Percentiles rank a stretch among this genome's conserved stretches.
Conservation (phyloP, 805 yeast species). For the Cyberlindnera americana region DNA sequence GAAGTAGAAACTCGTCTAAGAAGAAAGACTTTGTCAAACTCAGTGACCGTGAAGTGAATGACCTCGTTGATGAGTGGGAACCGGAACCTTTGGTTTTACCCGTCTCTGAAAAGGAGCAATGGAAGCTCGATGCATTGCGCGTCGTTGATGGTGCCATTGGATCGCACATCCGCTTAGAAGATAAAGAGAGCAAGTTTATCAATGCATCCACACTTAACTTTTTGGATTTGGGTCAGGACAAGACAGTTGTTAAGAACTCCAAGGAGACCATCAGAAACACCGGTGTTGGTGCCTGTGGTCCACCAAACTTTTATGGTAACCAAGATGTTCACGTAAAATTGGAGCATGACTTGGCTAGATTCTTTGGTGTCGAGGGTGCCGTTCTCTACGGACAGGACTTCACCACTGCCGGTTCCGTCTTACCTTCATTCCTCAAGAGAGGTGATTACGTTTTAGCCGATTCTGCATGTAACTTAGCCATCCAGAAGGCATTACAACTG, state of each 20-base stretch:
- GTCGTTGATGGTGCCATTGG: slow-evolving; percentile 51
- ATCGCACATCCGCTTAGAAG: slow-evolving; percentile 24
- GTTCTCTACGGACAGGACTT: slow-evolving; percentile 93
- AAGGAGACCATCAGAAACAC: slow-evolving; percentile 54
- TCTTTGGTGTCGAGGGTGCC: slow-evolving; percentile 71
- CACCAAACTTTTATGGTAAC: slow-evolving; percentile 95
- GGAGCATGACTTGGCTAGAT: slow-evolving; percentile 71
- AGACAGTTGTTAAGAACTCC: slow-evolving; percentile 48
- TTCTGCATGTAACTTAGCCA: slow-evolving; percentile 64
- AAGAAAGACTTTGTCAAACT: slow-evolving; percentile 67
- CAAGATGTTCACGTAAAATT: slow-evolving; percentile 85
- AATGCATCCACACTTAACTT: slow-evolving; percentile 75
- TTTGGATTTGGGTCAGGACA: slow-evolving; percentile 53
- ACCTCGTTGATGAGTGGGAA: slow-evolving; percentile 83
- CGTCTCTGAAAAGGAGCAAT: slow-evolving; percentile 44
- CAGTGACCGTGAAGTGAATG: slow-evolving; percentile 66
- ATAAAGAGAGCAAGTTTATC: slow-evolving; percentile 38
- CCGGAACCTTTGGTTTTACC: slow-evolving; percentile 79
- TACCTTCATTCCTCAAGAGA: slow-evolving; percentile 92
- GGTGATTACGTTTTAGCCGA: slow-evolving; percentile 93
- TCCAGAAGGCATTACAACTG: slow-evolving; percentile 85
- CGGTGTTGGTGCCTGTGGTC: slow-evolving; percentile 99
- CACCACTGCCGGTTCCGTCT: slow-evolving; percentile 78
- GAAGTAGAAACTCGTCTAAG: slow-evolving; percentile 56
- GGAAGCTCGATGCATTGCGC: slow-evolving; percentile 67